Evolutionary conservation across 2,329 filamentous ascomycete genomes (phyloP).

Genomic region (Paecilomyces niveus): DNA sequence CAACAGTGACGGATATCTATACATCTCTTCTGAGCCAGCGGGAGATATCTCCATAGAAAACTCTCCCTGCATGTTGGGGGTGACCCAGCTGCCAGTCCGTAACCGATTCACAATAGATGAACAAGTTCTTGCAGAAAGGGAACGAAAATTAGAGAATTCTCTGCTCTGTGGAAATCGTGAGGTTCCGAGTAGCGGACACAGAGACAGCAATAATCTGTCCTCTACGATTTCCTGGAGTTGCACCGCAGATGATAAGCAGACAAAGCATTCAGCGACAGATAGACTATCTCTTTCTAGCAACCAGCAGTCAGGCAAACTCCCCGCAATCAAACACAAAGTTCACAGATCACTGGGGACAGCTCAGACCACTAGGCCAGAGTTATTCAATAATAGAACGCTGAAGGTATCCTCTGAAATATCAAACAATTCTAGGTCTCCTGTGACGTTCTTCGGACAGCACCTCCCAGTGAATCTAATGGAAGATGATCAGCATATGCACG

Average conservation of each 20-base stretch:
- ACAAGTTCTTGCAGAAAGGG: conserved; percentile 16
- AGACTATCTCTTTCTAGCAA: background rate
- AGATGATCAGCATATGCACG: background rate
- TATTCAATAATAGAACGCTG: background rate
- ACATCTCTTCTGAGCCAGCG: background rate
- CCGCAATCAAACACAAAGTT: background rate
- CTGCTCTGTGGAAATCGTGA: background rate
- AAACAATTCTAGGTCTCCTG: background rate
- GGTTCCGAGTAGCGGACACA: background rate
- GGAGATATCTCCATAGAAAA: background rate
- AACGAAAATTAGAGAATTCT: background rate
- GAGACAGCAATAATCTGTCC: background rate
- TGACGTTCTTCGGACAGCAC: background rate
- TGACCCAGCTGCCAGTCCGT: background rate
- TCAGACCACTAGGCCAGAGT: background rate
- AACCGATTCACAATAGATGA: conserved; percentile 20
- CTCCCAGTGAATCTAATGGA: background rate
- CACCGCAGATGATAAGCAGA: background rate
- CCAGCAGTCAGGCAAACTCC: background rate
- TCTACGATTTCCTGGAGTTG: background rate
- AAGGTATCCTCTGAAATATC: background rate
- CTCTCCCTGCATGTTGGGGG: background rate
- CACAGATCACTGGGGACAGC: background rate
- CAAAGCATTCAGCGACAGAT: background rate
- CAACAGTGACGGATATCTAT: background rate